A percentile compares a stretch with the other conserved stretches of the same genome.
phyloP scores from a whole-genome alignment of 495 filamentous ascomycete genomes.

The Annulohypoxylon maeteangense region DNA sequence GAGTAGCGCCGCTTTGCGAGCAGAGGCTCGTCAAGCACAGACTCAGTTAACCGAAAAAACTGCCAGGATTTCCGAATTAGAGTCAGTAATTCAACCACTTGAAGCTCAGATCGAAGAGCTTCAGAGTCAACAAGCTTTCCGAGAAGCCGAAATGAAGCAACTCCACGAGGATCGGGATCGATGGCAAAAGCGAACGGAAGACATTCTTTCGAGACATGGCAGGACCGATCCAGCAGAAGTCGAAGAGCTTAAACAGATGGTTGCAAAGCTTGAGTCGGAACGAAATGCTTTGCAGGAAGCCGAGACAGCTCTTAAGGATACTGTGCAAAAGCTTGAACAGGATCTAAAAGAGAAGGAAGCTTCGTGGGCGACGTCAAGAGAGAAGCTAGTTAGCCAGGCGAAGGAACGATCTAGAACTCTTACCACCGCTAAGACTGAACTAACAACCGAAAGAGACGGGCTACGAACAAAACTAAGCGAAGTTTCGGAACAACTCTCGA shows the following conservation, averaged over 20 bases:
- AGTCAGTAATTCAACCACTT: conserved; percentile 81
- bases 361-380: conserved; percentile 53
- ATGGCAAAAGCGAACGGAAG: conserved; percentile 92
- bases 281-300: conserved; percentile 71
- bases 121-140: conserved; percentile 79
- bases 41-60: conserved; percentile 77
- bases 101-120: conserved; percentile 80
- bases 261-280: conserved; percentile 72
- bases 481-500: conserved; percentile 48
- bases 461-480: conserved; percentile 50
- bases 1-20: conserved; percentile 86
- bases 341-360: conserved; percentile 57
- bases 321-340: conserved; percentile 58
- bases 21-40: conserved; percentile 82
- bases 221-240: conserved; percentile 92
- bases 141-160: conserved; percentile 85
- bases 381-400: conserved; percentile 59
- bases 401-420: conserved; percentile 59
- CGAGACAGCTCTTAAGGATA: conserved; percentile 68
- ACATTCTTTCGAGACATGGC: conserved; percentile 95
- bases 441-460: conserved; percentile 51
- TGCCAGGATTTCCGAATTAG: conserved; percentile 76
- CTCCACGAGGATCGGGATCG: conserved; percentile 87
- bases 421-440: conserved; percentile 55
- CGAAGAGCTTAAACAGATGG: conserved; percentile 78